Evolutionary conservation across 768 basidiomycete genomes (phyloP).

Genomic region (Mycena amicta): DNA sequence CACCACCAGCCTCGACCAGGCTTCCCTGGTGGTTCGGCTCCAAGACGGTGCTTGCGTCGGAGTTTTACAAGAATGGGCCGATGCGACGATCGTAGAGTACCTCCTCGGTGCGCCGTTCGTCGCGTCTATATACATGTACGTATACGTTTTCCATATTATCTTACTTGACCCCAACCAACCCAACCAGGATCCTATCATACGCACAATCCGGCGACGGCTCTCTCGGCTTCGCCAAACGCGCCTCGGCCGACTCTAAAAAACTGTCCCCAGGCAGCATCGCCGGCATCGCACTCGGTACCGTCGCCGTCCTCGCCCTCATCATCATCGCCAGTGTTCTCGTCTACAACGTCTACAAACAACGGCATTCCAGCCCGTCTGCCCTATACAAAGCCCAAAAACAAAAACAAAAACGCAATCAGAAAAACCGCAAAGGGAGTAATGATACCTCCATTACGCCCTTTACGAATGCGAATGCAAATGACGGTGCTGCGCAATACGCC

Average conservation of each 20-base stretch:
- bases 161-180: background rate
- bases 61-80: constrained; percentile 26
- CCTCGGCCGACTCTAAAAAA: background rate
- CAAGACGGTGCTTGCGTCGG: constrained; percentile 24
- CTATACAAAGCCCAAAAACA: background rate
- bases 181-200: constrained; percentile 23
- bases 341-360: background rate
- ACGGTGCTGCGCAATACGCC: background rate
- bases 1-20: constrained; percentile 24
- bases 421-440: background rate
- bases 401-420: background rate
- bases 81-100: constrained; percentile 15
- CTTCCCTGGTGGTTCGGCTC: constrained; percentile 21
- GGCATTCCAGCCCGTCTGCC: background rate
- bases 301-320: constrained; percentile 14
- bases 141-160: background rate
- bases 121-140: constrained; percentile 27
- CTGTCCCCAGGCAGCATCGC: constrained; percentile 18
- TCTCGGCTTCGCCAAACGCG: constrained; percentile 22
- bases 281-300: constrained; percentile 22
- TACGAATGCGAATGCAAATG: background rate
- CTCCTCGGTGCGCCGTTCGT: constrained; percentile 29
- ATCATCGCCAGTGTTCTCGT: constrained; percentile 11
- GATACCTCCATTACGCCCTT: constrained; percentile 3
- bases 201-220: constrained; percentile 14